Conservation (phyloP, 441 rosid species). For the Arabidopsis hybrid region DNA sequence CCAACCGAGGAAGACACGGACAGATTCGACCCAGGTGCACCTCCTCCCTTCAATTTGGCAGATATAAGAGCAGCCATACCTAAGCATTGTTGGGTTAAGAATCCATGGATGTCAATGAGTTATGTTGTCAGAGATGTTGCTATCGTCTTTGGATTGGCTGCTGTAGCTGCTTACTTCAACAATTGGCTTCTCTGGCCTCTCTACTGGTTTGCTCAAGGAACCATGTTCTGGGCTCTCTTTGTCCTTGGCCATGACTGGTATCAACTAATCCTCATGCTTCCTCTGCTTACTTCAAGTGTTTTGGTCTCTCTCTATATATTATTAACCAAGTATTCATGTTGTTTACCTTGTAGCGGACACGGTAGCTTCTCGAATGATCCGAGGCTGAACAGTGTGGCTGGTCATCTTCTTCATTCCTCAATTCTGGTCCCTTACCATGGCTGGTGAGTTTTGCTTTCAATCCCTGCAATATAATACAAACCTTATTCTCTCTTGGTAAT, state of each 20-base stretch:
- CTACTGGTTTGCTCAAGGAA: constrained; percentile 92
- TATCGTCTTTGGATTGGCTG: constrained; percentile 76
- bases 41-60: constrained; percentile 78
- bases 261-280: not conserved
- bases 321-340: constrained; percentile 36
- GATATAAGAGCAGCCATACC: constrained; percentile 90
- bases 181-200: constrained; percentile 90
- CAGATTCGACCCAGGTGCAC: constrained; percentile 69
- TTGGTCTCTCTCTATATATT: constrained; percentile 1
- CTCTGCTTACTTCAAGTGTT: not conserved
- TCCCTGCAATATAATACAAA: not conserved
- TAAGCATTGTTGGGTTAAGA: constrained; percentile 94
- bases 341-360: constrained; percentile 67
- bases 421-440: constrained; percentile 97
- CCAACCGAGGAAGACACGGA: constrained; percentile 31
- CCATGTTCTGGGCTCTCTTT: constrained; percentile 98
- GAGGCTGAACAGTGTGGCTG: constrained; percentile 80
- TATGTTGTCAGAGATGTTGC: constrained; percentile 84
- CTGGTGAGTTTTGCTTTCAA: constrained; percentile 58
- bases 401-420: constrained; percentile 87
- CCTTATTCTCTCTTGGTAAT: not conserved
- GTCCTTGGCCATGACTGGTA: constrained; percentile 98
- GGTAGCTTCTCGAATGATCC: constrained; percentile 88
- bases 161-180: constrained; percentile 69
- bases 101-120: constrained; percentile 62